Base-by-base conservation (phyloP, 2,329 filamentous ascomycete genomes). In the Colletotrichum brevisporum region DNA sequence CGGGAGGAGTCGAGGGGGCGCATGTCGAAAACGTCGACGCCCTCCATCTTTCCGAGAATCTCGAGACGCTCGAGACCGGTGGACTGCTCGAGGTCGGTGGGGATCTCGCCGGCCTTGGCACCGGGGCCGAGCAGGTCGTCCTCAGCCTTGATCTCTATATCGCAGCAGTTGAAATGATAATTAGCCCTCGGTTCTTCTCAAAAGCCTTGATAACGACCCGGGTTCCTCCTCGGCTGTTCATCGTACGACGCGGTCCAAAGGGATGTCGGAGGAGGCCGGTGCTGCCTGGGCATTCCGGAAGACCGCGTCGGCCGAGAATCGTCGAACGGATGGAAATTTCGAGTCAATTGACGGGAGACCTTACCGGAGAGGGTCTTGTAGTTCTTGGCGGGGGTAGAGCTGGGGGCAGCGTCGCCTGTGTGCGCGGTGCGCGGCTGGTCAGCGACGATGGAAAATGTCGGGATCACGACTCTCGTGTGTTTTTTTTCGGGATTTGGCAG, bases 1-100 rank as follows among this genome's bases (percentile, higher is more conserved):
- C 96, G 91, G 82, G 92, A 96, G 73, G 95, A 88, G 82, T 98
- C 96, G 76, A 99, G 90, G 73, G 96, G 96, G 83, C 90, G 92
- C 96, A 98, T 97, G 86, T 99, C 95, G 86, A 99, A 99, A 81
- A 98, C 88, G 81, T 99, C 96, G 77, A 98, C 87, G 75, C 96
- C 95, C 88, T 98, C 94, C 92, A 98, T 97, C 91, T 99, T 99
- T 85, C 96, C 96, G 81, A 99, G 88, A 79, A 99, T 96, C 85
- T 99, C 96, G 76, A 99, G 90, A 90, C 96, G 95, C 88, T 99
- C 96, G 70, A 98, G 89, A 93, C 96, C 96, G 76, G 96, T 98
- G 70, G 96, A 86, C 84, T 99, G 96, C 83, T 98, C 94, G 80
- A 97, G 83, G 84, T 99, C 96, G 84, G 94, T 97, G 74, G 96